These are phyloP conservation scores for Periglandula ipomoeae DNA, from an alignment of 2,329 filamentous ascomycete genomes.

Conservation along the genomic window DNA sequence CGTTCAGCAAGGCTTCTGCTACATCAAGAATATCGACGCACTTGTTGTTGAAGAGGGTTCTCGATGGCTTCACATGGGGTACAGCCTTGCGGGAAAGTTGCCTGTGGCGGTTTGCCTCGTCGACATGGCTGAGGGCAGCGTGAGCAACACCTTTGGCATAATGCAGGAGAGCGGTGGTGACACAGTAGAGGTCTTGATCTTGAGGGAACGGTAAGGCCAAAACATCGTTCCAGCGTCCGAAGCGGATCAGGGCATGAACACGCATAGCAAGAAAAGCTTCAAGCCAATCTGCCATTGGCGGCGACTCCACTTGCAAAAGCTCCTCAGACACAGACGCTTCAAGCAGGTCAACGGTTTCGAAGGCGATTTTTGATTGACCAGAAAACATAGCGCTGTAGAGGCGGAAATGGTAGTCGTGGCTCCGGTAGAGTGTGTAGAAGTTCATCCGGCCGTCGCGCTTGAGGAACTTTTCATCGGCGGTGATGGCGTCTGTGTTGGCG, in stretches of 20 bases:
- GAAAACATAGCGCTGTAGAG: slow-evolving; percentile 74
- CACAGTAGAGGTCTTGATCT: slow-evolving; percentile 54
- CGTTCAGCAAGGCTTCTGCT: slow-evolving; percentile 59
- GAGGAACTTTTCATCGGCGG: slow-evolving; percentile 59
- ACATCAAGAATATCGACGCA: slow-evolving; percentile 50
- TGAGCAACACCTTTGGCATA: slow-evolving; percentile 62
- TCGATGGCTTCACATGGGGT: slow-evolving; percentile 42
- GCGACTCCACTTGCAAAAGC: slow-evolving; percentile 53
- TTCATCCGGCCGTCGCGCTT: slow-evolving; percentile 49
- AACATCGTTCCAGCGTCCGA: slow-evolving; percentile 63
- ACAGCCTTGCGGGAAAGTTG: slow-evolving; percentile 41
- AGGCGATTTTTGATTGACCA: slow-evolving; percentile 51
- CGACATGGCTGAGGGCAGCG: slow-evolving; percentile 46
- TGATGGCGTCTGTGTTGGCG: slow-evolving; percentile 58
- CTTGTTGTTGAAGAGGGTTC: slow-evolving; percentile 40
- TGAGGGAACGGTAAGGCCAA: slow-evolving; percentile 44
- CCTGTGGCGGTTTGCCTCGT: slow-evolving; percentile 44
- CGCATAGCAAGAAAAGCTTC: slow-evolving; percentile 62
- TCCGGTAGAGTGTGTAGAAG: slow-evolving; percentile 70
- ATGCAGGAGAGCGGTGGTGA: slow-evolving; percentile 57
- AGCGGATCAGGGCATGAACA: slow-evolving; percentile 62
- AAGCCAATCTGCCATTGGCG: slow-evolving; percentile 72
- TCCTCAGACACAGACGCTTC: slow-evolving; percentile 55
- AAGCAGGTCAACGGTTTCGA: slow-evolving; percentile 50
- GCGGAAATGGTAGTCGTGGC: slow-evolving; percentile 66